Evolutionary conservation across 371 early-diverging fungal species (phyloP), one percentile per base, ranked within the genome.

Genomic region (Mucor ambiguus): DNA sequence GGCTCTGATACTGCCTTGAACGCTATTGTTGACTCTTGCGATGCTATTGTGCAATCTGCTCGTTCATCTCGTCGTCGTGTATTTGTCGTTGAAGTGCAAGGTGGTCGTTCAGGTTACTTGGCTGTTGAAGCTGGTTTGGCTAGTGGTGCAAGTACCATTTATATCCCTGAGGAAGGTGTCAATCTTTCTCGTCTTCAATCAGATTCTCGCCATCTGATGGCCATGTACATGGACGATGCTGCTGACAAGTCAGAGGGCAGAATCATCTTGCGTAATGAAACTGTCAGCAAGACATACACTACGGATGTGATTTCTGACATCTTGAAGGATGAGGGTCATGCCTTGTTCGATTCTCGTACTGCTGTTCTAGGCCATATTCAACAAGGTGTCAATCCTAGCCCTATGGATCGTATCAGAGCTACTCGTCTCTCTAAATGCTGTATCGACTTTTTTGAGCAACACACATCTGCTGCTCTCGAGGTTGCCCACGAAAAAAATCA

Each of bases 1-100:
- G 61, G 61, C 5, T 46, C 46, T 20, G 61, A 60, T 20, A 99
- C 99, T 8, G 95, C 98, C 2, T 75, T 99, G 64, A 99, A 99
- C 78, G 95, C 92, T 26, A 98, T 99, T 79, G 93, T 96, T 33
- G 91, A 90, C 32, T 85, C 95, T 2, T 95, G 97, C 65, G 99
- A 99, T 81, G 86, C 92, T 44, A 94, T 99, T 76, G 93, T 93
- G 74, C 92, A 95, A 70, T 93, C 92, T 58, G 96, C 97, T 22
- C 89, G 90, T 26, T 93, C 98, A 11, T 91, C 92, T 33, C 85
- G 96, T 64, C 93, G 94, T 61, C 89, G 96, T 38, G 97, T 98
- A n/a, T 98, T 99, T 87, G 92, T 99, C 9, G 94, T 99, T 26
- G 99, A 99, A 83, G 96, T 98, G 14, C 97, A 97, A 71, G 99